A percentile compares a stretch with the other conserved stretches of the same genome.
These are phyloP conservation scores for Cryphonectria nitschkei DNA, from an alignment of 2,329 filamentous ascomycete genomes.

Conservation along the genomic window DNA sequence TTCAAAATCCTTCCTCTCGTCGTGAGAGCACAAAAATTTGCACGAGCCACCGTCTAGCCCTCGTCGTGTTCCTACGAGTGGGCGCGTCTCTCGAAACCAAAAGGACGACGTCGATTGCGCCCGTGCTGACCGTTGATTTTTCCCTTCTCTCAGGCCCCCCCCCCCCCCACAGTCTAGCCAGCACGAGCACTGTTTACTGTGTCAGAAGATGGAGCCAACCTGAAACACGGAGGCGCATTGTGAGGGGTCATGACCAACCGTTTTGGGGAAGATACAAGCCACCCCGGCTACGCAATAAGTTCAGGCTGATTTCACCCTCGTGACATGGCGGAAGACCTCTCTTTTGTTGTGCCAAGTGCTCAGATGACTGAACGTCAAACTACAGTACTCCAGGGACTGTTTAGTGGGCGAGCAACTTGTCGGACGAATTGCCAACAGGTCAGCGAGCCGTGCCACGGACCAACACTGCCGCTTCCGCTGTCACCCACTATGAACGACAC, in stretches of 20 bases:
- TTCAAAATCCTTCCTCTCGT: background rate
- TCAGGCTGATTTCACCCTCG: background rate
- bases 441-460: background rate
- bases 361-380: slow-evolving; percentile 8
- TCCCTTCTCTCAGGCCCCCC: background rate
- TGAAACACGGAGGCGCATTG: slow-evolving; percentile 16
- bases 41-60: background rate
- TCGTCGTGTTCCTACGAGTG: background rate
- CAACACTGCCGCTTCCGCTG: background rate
- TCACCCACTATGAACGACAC: background rate
- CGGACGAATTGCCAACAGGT: background rate
- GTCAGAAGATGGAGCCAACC: slow-evolving; percentile 14
- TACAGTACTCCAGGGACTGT: background rate
- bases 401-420: background rate
- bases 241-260: slow-evolving; percentile 12
- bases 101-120: background rate
- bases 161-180: slow-evolving; percentile 5
- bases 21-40: background rate
- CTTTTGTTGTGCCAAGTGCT: background rate
- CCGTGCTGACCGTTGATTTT: background rate
- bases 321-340: slow-evolving; percentile 3
- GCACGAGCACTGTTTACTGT: slow-evolving; percentile 17
- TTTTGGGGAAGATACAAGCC: background rate
- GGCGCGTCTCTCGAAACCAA: background rate
- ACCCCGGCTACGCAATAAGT: background rate